A percentile compares a stretch with the other conserved stretches of the same genome.
phyloP scores from a whole-genome alignment of 2,329 filamentous ascomycete genomes.

The Cordyceps farinosa region DNA sequence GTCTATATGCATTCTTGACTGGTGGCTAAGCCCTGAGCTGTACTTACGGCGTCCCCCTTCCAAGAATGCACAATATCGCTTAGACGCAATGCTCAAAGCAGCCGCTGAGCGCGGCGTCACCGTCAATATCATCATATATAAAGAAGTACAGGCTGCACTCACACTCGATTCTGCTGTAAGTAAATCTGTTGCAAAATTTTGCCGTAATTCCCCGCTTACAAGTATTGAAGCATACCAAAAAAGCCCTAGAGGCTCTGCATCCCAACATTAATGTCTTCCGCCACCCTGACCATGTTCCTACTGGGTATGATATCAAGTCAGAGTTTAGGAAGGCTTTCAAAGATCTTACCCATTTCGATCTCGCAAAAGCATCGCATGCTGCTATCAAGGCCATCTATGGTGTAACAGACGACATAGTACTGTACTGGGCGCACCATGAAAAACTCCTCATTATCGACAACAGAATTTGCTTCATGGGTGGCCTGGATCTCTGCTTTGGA shows the following conservation, averaged over 20 bases:
- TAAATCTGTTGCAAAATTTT: conserved; percentile 28
- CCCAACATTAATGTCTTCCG: conserved; percentile 85
- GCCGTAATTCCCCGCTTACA: conserved; percentile 20
- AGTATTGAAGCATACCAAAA: conserved; percentile 67
- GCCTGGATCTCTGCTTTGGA: conserved; percentile 82
- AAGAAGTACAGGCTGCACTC: conserved; percentile 79
- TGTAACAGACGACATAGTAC: conserved; percentile 71
- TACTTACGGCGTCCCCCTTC: conserved; percentile 81
- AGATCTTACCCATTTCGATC: conserved; percentile 47
- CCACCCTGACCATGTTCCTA: conserved; percentile 83
- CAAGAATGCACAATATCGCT: conserved; percentile 75
- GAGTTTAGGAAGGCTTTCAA: conserved; percentile 63
- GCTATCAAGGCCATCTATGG: conserved; percentile 78
- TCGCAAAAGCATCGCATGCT: conserved; percentile 66
- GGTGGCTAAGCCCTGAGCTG: conserved; percentile 87
- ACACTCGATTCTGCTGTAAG: conserved; percentile 51
- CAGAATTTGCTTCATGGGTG: conserved; percentile 84
- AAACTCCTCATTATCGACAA: conserved; percentile 83
- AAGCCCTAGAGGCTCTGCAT: conserved; percentile 70
- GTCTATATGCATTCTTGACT: conserved; percentile 81
- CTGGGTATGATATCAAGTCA: conserved; percentile 62
- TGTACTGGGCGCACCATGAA: conserved; percentile 94
- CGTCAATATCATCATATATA: conserved; percentile 86
- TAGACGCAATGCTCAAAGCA: conserved; percentile 77
- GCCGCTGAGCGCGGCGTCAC: conserved; percentile 82